These are phyloP conservation scores for Apiospora kogelbergensis DNA, from an alignment of 2,329 filamentous ascomycete species.

Conservation along the genomic window DNA sequence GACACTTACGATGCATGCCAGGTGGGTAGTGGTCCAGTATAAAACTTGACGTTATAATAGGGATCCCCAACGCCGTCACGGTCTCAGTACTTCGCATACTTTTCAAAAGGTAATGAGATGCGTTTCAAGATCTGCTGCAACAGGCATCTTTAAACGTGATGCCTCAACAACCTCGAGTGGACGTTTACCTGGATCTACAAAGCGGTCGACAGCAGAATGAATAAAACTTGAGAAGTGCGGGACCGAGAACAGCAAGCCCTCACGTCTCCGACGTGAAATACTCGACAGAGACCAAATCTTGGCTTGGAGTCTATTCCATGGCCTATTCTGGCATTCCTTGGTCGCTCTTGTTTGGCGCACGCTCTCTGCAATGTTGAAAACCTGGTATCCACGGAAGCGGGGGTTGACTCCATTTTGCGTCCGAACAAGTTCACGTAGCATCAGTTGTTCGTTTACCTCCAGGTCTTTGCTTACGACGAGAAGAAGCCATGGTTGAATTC, in stretches of 20 bases:
- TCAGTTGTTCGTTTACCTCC: not conserved
- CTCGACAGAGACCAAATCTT: conserved; percentile 4
- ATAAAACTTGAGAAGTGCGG: conserved; percentile 9
- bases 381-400: not conserved
- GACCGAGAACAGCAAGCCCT: conserved; percentile 5
- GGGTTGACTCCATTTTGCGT: not conserved
- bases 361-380: not conserved
- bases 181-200: conserved; percentile 3
- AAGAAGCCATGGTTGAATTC: conserved; percentile 3
- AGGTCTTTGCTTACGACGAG: not conserved
- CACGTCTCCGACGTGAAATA: not conserved
- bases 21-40: conserved; percentile 11
- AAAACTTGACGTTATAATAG: conserved; percentile 8
- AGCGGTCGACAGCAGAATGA: not conserved
- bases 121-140: conserved; percentile 1
- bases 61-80: conserved; percentile 4
- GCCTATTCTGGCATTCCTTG: not conserved
- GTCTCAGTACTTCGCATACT: not conserved
- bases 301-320: not conserved
- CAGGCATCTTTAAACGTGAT: conserved; percentile 4
- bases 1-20: conserved; percentile 11
- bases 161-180: conserved; percentile 6
- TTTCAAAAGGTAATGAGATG: conserved; percentile 7
- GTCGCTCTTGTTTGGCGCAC: not conserved
- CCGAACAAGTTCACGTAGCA: not conserved